phyloP scores from a whole-genome alignment of 352 stramenopile species.

The Globisporangium emineosum region DNA sequence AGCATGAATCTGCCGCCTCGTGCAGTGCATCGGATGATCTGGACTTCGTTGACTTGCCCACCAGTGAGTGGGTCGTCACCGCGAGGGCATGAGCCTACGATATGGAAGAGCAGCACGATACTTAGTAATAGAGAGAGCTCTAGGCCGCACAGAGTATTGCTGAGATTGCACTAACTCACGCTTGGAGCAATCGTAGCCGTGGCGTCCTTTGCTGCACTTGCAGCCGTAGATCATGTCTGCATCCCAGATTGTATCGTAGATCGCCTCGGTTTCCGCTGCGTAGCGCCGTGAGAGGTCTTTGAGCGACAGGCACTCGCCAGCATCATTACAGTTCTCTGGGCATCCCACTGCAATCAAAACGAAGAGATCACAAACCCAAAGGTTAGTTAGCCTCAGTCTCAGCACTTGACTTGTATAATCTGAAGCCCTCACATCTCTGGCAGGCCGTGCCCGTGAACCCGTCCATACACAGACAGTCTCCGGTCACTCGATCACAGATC shows the following conservation, averaged over 20 bases:
- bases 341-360: constrained; percentile 45
- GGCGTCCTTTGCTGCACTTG: constrained; percentile 76
- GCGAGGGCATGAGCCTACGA: constrained; percentile 61
- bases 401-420: not conserved
- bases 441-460: constrained; percentile 71
- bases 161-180: constrained; percentile 30
- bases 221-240: constrained; percentile 86
- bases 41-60: constrained; percentile 81
- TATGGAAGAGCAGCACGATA: not conserved
- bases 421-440: constrained; percentile 50
- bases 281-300: constrained; percentile 44
- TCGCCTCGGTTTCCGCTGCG: constrained; percentile 41
- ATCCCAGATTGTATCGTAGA: constrained; percentile 62
- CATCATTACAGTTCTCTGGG: constrained; percentile 32
- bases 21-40: constrained; percentile 78
- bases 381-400: not conserved
- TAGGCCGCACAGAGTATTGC: no score
- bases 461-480: constrained; percentile 56
- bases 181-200: constrained; percentile 83
- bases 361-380: not conserved
- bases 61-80: constrained; percentile 88
- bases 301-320: constrained; percentile 67
- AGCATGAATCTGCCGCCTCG: constrained; percentile 62
- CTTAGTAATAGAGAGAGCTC: not conserved
- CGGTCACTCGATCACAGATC: constrained; percentile 47